Conservation (phyloP, 768 basidiomycete genomes). For the Psilocybe subaeruginosa region DNA sequence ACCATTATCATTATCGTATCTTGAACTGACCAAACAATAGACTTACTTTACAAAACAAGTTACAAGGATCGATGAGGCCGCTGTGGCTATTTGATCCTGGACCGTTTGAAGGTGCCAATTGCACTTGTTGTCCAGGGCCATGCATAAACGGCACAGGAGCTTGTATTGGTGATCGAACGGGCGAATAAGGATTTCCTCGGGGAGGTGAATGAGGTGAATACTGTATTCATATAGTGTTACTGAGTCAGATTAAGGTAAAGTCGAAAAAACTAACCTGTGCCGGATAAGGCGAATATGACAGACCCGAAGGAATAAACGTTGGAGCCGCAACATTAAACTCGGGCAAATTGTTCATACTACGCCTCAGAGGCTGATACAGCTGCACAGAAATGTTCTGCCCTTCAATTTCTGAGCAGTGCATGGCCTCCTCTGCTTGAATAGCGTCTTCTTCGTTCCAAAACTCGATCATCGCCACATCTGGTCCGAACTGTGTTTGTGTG, state of each 20-base stretch:
- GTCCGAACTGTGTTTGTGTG: slow-evolving; percentile 73
- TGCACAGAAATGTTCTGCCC: slow-evolving; percentile 87
- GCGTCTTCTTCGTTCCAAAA: slow-evolving; percentile 91
- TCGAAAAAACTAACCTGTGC: slow-evolving; percentile 46
- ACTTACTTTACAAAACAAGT: slow-evolving; percentile 83
- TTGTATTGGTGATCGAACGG: slow-evolving; percentile 44
- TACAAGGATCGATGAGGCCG: slow-evolving; percentile 89
- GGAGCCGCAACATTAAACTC: slow-evolving; percentile 80
- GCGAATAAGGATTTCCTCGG: slow-evolving; percentile 52
- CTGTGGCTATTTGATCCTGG: slow-evolving; percentile 85
- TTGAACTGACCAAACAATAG: not conserved
- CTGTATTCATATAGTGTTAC: slow-evolving; percentile 26
- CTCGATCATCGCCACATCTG: slow-evolving; percentile 79
- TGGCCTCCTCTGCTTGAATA: slow-evolving; percentile 71
- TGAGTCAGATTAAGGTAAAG: not conserved
- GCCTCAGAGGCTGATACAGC: slow-evolving; percentile 63
- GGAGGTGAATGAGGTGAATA: slow-evolving; percentile 83
- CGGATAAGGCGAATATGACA: slow-evolving; percentile 63
- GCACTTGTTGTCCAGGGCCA: slow-evolving; percentile 90
- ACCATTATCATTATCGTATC: not conserved
- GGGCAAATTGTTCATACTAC: slow-evolving; percentile 49
- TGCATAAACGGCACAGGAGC: slow-evolving; percentile 66
- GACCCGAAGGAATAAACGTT: slow-evolving; percentile 72
- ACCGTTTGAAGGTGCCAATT: slow-evolving; percentile 72
- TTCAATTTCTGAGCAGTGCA: slow-evolving; percentile 84